These are phyloP conservation scores for Boletellus ananiceps DNA, from an alignment of 768 basidiomycete species.

Conservation along the genomic window DNA sequence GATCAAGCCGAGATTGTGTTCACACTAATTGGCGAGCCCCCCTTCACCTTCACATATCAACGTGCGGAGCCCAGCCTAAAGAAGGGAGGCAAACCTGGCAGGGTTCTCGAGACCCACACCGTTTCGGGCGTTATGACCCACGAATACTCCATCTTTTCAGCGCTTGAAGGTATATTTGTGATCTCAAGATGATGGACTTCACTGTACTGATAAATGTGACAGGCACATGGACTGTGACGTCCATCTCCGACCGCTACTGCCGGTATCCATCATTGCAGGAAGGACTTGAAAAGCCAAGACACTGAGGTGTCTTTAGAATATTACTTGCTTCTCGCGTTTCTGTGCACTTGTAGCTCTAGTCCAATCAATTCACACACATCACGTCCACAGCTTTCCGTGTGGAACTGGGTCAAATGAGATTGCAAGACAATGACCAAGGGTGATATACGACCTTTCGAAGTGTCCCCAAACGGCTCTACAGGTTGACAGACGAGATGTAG, in stretches of 20 bases:
- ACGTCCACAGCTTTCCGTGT: background rate
- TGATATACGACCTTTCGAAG: background rate
- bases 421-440: background rate
- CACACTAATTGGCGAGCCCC: slow-evolving; percentile 84
- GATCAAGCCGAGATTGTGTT: slow-evolving; percentile 95
- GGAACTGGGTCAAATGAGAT: slow-evolving; percentile 1
- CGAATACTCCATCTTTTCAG: slow-evolving; percentile 89
- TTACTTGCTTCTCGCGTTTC: slow-evolving; percentile 15
- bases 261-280: slow-evolving; percentile 76
- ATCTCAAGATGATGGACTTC: background rate
- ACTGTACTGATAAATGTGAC: slow-evolving; percentile 6
- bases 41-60: slow-evolving; percentile 95
- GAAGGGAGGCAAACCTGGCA: slow-evolving; percentile 67
- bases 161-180: slow-evolving; percentile 69
- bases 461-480: slow-evolving; percentile 35
- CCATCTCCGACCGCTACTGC: slow-evolving; percentile 86
- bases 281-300: slow-evolving; percentile 35
- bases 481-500: slow-evolving; percentile 87
- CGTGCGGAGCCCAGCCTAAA: slow-evolving; percentile 65
- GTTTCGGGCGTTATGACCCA: slow-evolving; percentile 71
- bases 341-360: slow-evolving; percentile 26
- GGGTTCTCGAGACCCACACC: slow-evolving; percentile 88
- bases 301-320: slow-evolving; percentile 8
- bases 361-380: slow-evolving; percentile 3
- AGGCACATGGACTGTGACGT: slow-evolving; percentile 93